Evolutionary conservation across 352 stramenopile species (phyloP).

Genomic region (Phytopythium litorale): DNA sequence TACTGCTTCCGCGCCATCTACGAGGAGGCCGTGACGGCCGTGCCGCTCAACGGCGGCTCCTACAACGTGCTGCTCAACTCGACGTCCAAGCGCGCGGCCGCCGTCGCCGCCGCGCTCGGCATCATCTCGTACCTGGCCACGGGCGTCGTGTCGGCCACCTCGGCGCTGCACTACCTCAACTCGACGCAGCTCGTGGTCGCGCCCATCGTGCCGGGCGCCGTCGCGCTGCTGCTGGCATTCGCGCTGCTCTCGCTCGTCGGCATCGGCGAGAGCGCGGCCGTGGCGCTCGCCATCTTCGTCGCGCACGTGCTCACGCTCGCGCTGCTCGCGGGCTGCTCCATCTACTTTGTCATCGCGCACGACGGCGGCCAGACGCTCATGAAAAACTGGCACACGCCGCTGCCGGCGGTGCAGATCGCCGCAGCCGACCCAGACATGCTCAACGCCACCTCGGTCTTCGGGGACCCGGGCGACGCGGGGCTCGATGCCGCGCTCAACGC

Average conservation of each 20-base stretch:
- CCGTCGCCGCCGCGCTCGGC: conserved; percentile 81
- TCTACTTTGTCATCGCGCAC: conserved; percentile 62
- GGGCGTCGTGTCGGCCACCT: conserved; percentile 65
- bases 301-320: conserved; percentile 78
- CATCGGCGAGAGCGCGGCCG: conserved; percentile 82
- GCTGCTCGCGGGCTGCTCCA: conserved; percentile 52
- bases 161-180: conserved; percentile 57
- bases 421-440: neutral
- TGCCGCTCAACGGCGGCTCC: conserved; percentile 89
- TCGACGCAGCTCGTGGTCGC: conserved; percentile 36
- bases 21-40: conserved; percentile 86
- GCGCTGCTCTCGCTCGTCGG: conserved; percentile 78
- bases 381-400: conserved; percentile 65
- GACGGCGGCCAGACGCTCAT: conserved; percentile 34
- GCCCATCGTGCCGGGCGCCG: conserved; percentile 34
- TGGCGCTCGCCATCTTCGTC: conserved; percentile 85
- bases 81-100: conserved; percentile 87
- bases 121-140: conserved; percentile 92
- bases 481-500: conserved; percentile 5
- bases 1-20: conserved; percentile 86
- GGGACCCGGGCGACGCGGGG: neutral
- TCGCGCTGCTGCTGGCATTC: conserved; percentile 77
- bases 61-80: conserved; percentile 93
- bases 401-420: conserved; percentile 41
- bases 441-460: neutral